phyloP scores from a whole-genome alignment of 805 yeast genomes.

The Barnettozyma sp. region DNA sequence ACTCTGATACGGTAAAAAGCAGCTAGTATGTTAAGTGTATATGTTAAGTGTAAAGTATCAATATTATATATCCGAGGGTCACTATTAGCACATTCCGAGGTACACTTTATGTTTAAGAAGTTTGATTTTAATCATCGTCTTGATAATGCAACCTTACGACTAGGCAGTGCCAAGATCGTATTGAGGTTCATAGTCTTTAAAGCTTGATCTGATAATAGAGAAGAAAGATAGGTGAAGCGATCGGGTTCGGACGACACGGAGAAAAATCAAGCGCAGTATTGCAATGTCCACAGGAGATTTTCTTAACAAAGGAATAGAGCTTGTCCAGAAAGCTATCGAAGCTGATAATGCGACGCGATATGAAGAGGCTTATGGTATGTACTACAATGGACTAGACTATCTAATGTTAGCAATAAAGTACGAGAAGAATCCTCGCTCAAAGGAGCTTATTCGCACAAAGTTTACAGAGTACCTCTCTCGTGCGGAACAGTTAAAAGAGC shows the following conservation, averaged over 20 bases:
- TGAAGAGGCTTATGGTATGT: conserved; percentile 89
- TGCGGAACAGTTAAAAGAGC: conserved; percentile 91
- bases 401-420: conserved; percentile 92
- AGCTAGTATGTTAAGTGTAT: no score
- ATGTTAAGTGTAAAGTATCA: no score
- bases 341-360: conserved; percentile 85
- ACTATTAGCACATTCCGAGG: no score
- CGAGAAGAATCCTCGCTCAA: conserved; percentile 85
- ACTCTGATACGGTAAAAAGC: conserved; percentile 13
- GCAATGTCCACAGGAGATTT: conserved; percentile 59
- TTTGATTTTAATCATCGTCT: no score
- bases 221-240: no score
- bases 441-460: conserved; percentile 80
- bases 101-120: no score
- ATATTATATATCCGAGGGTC: no score
- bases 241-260: no score
- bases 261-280: not conserved
- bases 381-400: conserved; percentile 90
- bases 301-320: conserved; percentile 87
- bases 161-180: no score
- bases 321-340: conserved; percentile 91
- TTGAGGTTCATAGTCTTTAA: no score
- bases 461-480: conserved; percentile 86
- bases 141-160: no score
- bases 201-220: no score